These are phyloP conservation scores for Piper betle DNA, from an alignment of 164 flowering plant species.

Conservation along the genomic window DNA sequence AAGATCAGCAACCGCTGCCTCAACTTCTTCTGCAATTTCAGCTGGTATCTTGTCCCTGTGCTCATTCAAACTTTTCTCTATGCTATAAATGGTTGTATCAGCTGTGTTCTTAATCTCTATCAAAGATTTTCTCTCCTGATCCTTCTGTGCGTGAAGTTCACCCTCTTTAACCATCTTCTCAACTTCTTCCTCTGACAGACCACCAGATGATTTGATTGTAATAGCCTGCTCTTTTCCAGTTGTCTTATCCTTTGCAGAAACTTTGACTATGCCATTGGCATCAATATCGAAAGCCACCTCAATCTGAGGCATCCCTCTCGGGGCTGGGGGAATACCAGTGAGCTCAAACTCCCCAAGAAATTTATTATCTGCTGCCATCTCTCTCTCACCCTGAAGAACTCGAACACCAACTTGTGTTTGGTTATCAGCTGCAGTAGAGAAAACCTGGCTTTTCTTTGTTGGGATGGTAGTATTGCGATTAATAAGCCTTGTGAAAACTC, in stretches of 20 bases:
- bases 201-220: constrained; percentile 27
- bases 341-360: constrained; percentile 24
- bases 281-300: constrained; percentile 25
- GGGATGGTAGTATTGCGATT: constrained; percentile 31
- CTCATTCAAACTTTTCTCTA: constrained; percentile 21
- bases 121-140: constrained; percentile 19
- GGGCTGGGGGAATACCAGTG: constrained; percentile 25
- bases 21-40: constrained; percentile 14
- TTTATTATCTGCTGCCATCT: constrained; percentile 24
- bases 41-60: constrained; percentile 23
- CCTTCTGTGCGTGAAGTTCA: constrained; percentile 23
- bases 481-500: constrained; percentile 25
- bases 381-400: constrained; percentile 25
- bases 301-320: constrained; percentile 23
- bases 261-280: constrained; percentile 28
- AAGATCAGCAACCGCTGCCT: constrained; percentile 20
- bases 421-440: constrained; percentile 30
- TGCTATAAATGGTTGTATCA: constrained; percentile 23
- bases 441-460: constrained; percentile 30
- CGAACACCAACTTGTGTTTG: constrained; percentile 25
- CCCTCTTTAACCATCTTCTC: constrained; percentile 14
- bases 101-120: constrained; percentile 22
- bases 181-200: constrained; percentile 22
- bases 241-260: constrained; percentile 22
- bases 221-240: constrained; percentile 23